These are phyloP conservation scores for Termitomyces sp. DNA, from an alignment of 768 basidiomycete genomes.

Conservation along the genomic window DNA sequence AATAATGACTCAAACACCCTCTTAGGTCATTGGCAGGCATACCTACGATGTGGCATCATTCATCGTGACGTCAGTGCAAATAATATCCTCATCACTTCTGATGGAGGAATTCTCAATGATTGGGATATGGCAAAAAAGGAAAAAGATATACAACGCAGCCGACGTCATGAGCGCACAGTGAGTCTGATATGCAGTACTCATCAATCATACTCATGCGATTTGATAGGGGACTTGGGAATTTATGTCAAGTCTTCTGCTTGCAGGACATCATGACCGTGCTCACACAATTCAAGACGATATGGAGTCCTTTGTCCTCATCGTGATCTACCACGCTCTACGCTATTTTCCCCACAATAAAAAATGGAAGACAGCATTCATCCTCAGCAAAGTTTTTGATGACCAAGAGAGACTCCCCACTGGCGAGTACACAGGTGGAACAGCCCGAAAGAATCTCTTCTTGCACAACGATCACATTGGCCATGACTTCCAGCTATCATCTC, in stretches of 20 bases:
- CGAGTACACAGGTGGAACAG: not conserved
- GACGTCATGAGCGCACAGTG: no score
- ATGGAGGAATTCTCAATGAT: no score
- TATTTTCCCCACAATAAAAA: no score
- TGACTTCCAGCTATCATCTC: not conserved
- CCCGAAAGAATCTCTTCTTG: not conserved
- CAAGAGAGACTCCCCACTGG: not conserved
- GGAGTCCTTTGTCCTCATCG: constrained; percentile 11
- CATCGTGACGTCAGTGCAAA: constrained; percentile 12
- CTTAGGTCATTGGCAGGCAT: constrained; percentile 12
- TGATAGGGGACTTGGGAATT: constrained; percentile 15
- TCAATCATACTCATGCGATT: not conserved
- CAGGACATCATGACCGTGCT: not conserved
- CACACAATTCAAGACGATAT: constrained; percentile 5
- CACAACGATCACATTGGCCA: not conserved
- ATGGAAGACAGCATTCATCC: not conserved
- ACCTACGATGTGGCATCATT: constrained; percentile 4
- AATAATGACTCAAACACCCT: not conserved
- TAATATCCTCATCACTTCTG: constrained; percentile 15
- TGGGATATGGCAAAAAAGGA: no score
- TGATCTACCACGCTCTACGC: not conserved
- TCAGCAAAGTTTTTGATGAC: not conserved
- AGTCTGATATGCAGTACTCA: no score
- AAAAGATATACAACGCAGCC: no score
- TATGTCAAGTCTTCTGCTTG: constrained; percentile 11